Base-by-base conservation (phyloP, 2,329 filamentous ascomycete species). In the Dactylellina drechsleri region DNA sequence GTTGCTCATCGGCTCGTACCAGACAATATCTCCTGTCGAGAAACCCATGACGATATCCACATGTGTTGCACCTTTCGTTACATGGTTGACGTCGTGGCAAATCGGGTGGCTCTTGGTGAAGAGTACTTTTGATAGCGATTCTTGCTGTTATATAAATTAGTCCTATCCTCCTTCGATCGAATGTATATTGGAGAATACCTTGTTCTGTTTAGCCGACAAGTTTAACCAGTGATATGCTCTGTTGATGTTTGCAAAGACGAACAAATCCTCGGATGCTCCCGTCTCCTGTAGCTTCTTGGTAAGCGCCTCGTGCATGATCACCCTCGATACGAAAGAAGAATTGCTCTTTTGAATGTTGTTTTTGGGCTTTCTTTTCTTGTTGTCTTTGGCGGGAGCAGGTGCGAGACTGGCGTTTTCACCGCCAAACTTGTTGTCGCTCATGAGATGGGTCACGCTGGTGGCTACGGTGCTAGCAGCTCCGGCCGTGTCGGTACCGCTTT, bases 321-420 rank as follows among this genome's bases (percentile, higher is more conserved):
- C 94, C 65, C 95, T 86, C n/a, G 94, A 97, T 31, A 99, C 95
- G 81, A 97, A 99, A 0, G 94, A 97, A 8, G 95, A 99, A 82
- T 97, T 98, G 83, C 93, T 98, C 85, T 99, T 99, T 61, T 94
- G 90, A 82, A 99, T 95, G 82, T 96, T 98, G 83, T 94, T 98
- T 86, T 98, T 99, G 1, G 95, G 95, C 82, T 99, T 99, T 80
- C 90, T 88, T 81, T 89, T 87, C 85, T 97, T 97, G 47, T 87
- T 86, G 79, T 93, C 92, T 80, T 92, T 92, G 31, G 86, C 85
- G 60, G 86, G 86, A 16, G 86, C 85, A 18, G 67, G 70, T 2
- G 88, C 83, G 54, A 98, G 85, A 26, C 92, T 86, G 5, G 90
- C 86, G 81, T 97, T 98, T 62, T 91, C 91, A 79, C 95, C 92